Evolutionary conservation across 495 filamentous ascomycete genomes (phyloP), one percentile per base, ranked within the genome.

Genomic region (Penicillium lividum): DNA sequence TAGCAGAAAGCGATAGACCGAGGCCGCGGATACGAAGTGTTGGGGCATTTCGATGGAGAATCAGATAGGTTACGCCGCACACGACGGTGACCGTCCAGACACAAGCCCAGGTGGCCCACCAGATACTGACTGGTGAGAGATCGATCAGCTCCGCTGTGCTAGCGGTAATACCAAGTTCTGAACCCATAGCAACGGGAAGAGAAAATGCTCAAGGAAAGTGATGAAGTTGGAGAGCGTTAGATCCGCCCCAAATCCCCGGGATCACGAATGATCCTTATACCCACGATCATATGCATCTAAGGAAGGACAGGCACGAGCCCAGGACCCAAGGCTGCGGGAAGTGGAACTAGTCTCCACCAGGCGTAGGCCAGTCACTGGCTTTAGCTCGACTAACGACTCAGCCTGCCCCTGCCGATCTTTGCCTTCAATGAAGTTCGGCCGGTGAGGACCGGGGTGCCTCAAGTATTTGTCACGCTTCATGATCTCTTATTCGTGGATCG

Each of bases 11-110:
- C 5, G 85, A 82, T 27, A 89, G 72, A 28, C 72, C 66, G 45
- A 90, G 70, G 51, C 83, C 82, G 29, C 89, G 84, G 54, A 90
- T 83, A 27, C 82, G 79, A 15, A 91, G 74, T 13, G 80, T 80
- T 13, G 86, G 82, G 13, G 73, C 71, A 47, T 80, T 54, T 11
- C 88, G 88, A 54, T 84, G 72, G 9, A 47, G 28, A 58, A 82
- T 76, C 33, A 91, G 80, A 60, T 78, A 84, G 51, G 61, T 66
- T 66, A 85, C 75, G 45, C 84, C 86, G 33, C 58, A 52, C 54
- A 73, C 71, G 13, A 91, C 59, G 47, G 80, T 54, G 40, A 75
- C 47, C 0, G 85, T 87, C 83, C 86, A 89, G 58, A 82, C 61
- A 36, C 59, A 58, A n/a, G 63, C 68, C 69, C 69, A 76, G 31